Evolutionary conservation across 495 filamentous ascomycete species (phyloP).

Genomic region (Aspergillus ellipticus): DNA sequence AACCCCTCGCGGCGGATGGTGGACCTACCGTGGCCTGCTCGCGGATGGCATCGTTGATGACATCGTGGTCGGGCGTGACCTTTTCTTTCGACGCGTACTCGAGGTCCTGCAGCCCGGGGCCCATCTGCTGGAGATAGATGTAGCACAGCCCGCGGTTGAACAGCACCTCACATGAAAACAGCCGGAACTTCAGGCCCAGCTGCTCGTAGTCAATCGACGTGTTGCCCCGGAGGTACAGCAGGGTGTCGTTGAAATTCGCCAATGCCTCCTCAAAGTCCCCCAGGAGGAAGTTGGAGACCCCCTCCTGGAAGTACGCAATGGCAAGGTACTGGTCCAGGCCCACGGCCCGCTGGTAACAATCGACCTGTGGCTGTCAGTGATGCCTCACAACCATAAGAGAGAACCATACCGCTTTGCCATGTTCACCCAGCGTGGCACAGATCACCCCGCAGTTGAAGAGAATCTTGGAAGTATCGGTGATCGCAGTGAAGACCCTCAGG

Average conservation of each 20-base stretch:
- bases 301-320: slow-evolving; percentile 97
- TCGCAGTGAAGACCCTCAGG: slow-evolving; percentile 73
- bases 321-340: slow-evolving; percentile 90
- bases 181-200: slow-evolving; percentile 89
- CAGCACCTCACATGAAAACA: slow-evolving; percentile 95
- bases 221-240: slow-evolving; percentile 92
- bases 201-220: slow-evolving; percentile 98
- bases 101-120: slow-evolving; percentile 85
- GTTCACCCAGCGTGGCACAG: slow-evolving; percentile 94
- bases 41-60: slow-evolving; percentile 93
- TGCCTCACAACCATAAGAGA: not conserved
- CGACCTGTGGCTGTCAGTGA: slow-evolving; percentile 57
- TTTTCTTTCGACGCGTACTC: slow-evolving; percentile 94
- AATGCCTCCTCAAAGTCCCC: slow-evolving; percentile 97
- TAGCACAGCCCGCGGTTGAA: slow-evolving; percentile 98
- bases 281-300: slow-evolving; percentile 95
- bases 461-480: slow-evolving; percentile 96
- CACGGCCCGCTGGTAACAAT: slow-evolving; percentile 90
- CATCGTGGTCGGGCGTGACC: slow-evolving; percentile 88
- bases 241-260: slow-evolving; percentile 97
- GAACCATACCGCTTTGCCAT: slow-evolving; percentile 82
- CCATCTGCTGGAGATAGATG: slow-evolving; percentile 90
- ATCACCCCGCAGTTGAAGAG: slow-evolving; percentile 99
- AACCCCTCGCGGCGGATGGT: no score
- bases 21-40: slow-evolving; percentile 82